Percentiles rank a stretch among this genome's conserved stretches.
These are phyloP conservation scores for Quercus lobata DNA, from an alignment of 331 rosid species.

Conservation along the genomic window DNA sequence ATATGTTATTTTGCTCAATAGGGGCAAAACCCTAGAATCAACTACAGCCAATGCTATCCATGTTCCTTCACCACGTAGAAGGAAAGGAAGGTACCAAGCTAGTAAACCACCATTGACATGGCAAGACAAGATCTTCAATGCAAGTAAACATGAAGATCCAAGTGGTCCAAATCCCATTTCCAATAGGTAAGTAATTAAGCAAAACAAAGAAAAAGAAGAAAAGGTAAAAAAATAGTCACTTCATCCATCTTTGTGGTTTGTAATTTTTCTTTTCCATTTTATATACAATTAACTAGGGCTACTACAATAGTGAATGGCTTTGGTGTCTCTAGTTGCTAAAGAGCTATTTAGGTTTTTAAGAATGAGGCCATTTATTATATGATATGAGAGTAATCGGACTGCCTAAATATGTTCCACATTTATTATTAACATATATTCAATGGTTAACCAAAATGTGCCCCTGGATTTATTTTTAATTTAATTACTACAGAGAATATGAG, in stretches of 20 bases:
- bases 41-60: slow-evolving; percentile 5
- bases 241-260: slow-evolving; percentile 8
- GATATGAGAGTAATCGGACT: no score
- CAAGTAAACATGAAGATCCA: slow-evolving; percentile 70
- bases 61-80: slow-evolving; percentile 23
- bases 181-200: slow-evolving; percentile 48
- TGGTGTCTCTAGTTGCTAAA: slow-evolving; percentile 3
- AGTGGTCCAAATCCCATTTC: slow-evolving; percentile 95
- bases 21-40: neutral
- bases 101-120: slow-evolving; percentile 34
- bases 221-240: neutral
- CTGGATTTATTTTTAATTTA: neutral
- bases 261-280: slow-evolving; percentile 4
- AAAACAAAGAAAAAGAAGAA: neutral
- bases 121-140: slow-evolving; percentile 48
- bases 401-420: no score
- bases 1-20: no score
- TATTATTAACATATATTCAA: neutral
- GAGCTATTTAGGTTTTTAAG: slow-evolving; percentile 1
- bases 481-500: neutral
- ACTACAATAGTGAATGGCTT: slow-evolving; percentile 11
- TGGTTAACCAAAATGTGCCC: neutral
- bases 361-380: neutral
- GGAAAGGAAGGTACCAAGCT: slow-evolving; percentile 16
- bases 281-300: slow-evolving; percentile 16